Evolutionary conservation across 2,329 filamentous ascomycete species (phyloP).

Genomic region (Sphaerostilbella broomeana): DNA sequence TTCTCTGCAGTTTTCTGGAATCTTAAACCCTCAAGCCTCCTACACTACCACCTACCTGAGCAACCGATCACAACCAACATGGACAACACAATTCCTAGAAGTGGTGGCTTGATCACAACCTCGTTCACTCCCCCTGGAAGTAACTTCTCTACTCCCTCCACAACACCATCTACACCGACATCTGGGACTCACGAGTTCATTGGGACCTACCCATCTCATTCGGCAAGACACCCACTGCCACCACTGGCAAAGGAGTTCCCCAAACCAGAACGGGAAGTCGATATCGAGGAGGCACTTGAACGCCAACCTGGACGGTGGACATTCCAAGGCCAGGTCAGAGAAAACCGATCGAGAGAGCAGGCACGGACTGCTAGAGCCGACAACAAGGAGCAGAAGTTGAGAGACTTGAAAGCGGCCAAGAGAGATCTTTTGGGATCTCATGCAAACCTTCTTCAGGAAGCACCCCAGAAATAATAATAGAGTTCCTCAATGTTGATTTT

Average conservation of each 20-base stretch:
- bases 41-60: background rate
- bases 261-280: conserved; percentile 33
- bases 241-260: conserved; percentile 32
- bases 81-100: conserved; percentile 1
- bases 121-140: conserved; percentile 5
- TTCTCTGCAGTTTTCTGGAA: no score
- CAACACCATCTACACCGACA: conserved; percentile 7
- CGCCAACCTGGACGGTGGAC: conserved; percentile 38
- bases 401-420: conserved; percentile 42
- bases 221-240: conserved; percentile 23
- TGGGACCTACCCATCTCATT: conserved; percentile 1
- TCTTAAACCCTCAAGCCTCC: background rate
- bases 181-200: conserved; percentile 8
- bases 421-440: conserved; percentile 37
- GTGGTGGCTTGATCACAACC: conserved; percentile 2
- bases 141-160: conserved; percentile 8
- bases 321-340: conserved; percentile 31
- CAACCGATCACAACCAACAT: background rate
- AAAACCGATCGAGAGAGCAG: conserved; percentile 24
- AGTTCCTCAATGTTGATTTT: no score
- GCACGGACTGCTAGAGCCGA: conserved; percentile 18
- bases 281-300: conserved; percentile 37
- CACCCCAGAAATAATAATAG: background rate
- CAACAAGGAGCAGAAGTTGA: conserved; percentile 29
- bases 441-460: conserved; percentile 17